Conservation (phyloP, 2,329 filamentous ascomycete genomes). For the Exophiala spinifera region DNA sequence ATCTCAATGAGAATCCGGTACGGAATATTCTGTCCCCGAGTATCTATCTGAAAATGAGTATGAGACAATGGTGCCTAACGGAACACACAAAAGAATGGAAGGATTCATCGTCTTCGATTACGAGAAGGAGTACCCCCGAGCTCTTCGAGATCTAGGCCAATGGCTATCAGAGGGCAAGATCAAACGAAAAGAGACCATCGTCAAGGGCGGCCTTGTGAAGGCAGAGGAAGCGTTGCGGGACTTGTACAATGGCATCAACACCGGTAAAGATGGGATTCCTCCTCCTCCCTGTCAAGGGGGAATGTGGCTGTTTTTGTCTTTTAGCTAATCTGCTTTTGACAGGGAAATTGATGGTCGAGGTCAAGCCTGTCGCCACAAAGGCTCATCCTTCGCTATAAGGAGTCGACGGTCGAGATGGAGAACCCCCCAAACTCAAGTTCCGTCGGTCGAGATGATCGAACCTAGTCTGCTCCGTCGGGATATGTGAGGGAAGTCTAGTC, state of each 20-base stretch:
- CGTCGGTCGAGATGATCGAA: too few relatives aligned
- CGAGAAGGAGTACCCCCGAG: constrained; percentile 54
- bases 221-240: constrained; percentile 63
- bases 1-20: constrained; percentile 53
- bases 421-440: too few relatives aligned
- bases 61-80: constrained; percentile 15
- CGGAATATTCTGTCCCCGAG: too few relatives aligned
- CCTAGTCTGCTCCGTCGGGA: too few relatives aligned
- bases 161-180: constrained; percentile 73
- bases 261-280: too few relatives aligned
- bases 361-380: constrained; percentile 42
- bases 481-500: too few relatives aligned
- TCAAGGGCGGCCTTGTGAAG: constrained; percentile 64
- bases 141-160: constrained; percentile 58
- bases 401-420: too few relatives aligned
- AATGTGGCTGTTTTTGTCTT: too few relatives aligned
- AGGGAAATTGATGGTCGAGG: constrained; percentile 42
- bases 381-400: constrained; percentile 18
- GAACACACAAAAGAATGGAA: constrained; percentile 56
- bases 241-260: constrained; percentile 68
- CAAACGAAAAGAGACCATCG: constrained; percentile 67
- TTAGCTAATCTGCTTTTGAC: constrained; percentile 1
- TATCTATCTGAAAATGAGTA: too few relatives aligned
- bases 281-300: too few relatives aligned
- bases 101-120: constrained; percentile 75